Conservation (phyloP, 805 yeast genomes). For the Candida xiaguanensis region DNA sequence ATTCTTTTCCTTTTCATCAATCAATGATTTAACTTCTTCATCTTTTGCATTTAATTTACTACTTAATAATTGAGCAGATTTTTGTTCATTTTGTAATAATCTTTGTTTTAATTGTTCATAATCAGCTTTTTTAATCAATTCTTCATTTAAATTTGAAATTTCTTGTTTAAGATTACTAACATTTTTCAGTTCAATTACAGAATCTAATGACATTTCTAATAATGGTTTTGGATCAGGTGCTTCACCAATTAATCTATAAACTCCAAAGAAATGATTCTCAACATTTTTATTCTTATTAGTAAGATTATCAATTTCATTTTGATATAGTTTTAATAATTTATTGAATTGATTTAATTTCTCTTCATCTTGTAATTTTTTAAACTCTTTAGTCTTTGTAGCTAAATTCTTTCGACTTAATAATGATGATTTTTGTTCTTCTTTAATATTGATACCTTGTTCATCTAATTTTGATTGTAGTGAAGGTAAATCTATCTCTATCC, state of each 20-base stretch:
- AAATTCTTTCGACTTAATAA: conserved; percentile 68
- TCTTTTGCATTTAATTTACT: conserved; percentile 65
- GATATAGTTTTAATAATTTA: conserved; percentile 71
- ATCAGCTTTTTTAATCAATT: conserved; percentile 64
- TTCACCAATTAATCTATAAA: conserved; percentile 75
- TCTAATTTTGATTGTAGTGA: conserved; percentile 71
- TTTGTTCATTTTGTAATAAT: conserved; percentile 57
- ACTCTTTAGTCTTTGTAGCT: conserved; percentile 82
- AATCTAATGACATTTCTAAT: conserved; percentile 64
- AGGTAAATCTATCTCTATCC: conserved; percentile 74
- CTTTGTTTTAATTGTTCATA: conserved; percentile 71
- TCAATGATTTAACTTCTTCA: conserved; percentile 59
- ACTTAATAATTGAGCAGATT: conserved; percentile 51
- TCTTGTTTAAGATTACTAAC: conserved; percentile 50
- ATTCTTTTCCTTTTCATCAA: conserved; percentile 70
- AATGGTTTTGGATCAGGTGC: conserved; percentile 92
- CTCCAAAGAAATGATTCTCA: conserved; percentile 68
- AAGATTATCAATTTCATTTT: conserved; percentile 79
- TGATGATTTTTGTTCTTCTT: conserved; percentile 65
- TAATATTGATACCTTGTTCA: conserved; percentile 66
- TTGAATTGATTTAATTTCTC: conserved; percentile 66
- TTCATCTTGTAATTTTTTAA: conserved; percentile 65
- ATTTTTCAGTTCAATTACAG: conserved; percentile 55
- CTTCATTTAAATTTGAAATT: conserved; percentile 48
- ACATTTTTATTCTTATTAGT: conserved; percentile 73